Base-by-base conservation (phyloP, 1,139 yeast species). In the Pichia sp. region DNA sequence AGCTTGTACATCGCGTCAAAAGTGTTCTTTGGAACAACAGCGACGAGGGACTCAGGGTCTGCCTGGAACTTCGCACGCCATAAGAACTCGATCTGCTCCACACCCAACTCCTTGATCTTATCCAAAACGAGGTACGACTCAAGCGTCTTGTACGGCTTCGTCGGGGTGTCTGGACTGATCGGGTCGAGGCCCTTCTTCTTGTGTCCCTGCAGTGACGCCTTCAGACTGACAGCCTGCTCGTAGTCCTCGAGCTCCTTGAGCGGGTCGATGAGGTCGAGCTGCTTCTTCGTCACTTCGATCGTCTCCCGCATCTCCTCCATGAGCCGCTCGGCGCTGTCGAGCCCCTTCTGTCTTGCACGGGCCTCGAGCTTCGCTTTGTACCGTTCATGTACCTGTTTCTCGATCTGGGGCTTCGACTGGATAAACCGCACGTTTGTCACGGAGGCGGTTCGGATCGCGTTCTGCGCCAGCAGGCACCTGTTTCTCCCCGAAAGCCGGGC, bases 61-160 rank as follows among this genome's bases (percentile, higher is more conserved):
- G 70, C 67, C 44, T 80, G 78, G 70, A 91, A 90, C 59, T 96
- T 78, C 0, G 96, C 90, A 66, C 88, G 83, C 99, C 99, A 93
- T 39, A 93, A 73, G 62, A 78, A 77, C 62, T 87, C 95, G 50
- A 93, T 75, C 61, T 91, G 96, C 58, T 79, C 78, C 6, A 68
- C 61, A 2, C 81, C 78, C 25, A 87, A 70, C 7, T 75, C 82
- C 47, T 70, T 61, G 47, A 87, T 63, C 67, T 90, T 91, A 1
- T 78, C 86, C 9, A 82, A 74, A 52, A 87, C 90, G 47, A 93
- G 68, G 66, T 74, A 93, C 2, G 91, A 80, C 50, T 78, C 75
- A 54, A 93, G 72, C 0, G 87, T 82, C 68, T 89, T 90, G 70
- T 77, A 85, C 8, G 95, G 88, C 9, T 69, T 65, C 45, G 70